phyloP scores from a whole-genome alignment of 1,139 yeast genomes.

The Scheffersomyces parashehatae region DNA sequence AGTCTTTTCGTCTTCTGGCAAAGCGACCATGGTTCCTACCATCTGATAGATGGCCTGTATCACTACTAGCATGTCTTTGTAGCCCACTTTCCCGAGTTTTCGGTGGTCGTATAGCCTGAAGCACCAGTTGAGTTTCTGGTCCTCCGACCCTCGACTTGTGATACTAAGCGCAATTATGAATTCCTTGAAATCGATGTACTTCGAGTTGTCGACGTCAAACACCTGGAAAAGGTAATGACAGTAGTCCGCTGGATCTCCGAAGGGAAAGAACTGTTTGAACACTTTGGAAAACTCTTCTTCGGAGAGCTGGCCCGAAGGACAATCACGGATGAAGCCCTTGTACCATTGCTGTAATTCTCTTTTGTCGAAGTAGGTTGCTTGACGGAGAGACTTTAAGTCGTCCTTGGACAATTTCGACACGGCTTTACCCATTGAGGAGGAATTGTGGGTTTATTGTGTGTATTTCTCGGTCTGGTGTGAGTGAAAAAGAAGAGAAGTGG shows the following conservation, averaged over 20 bases:
- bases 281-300: slow-evolving; percentile 89
- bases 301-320: slow-evolving; percentile 87
- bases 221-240: slow-evolving; percentile 86
- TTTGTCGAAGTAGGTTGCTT: slow-evolving; percentile 88
- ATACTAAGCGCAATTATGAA: slow-evolving; percentile 86
- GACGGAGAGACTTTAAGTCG: slow-evolving; percentile 78
- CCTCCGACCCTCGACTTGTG: slow-evolving; percentile 84
- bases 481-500: too few relatives aligned
- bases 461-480: too few relatives aligned
- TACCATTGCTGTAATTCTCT: slow-evolving; percentile 98
- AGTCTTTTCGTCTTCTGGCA: slow-evolving; percentile 89
- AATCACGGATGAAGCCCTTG: slow-evolving; percentile 90
- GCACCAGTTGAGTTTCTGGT: slow-evolving; percentile 86
- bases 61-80: slow-evolving; percentile 76
- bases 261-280: slow-evolving; percentile 95
- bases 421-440: slow-evolving; percentile 78
- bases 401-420: slow-evolving; percentile 92
- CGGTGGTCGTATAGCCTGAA: slow-evolving; percentile 85
- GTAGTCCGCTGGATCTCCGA: slow-evolving; percentile 94
- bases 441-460: too few relatives aligned
- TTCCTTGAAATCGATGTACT: slow-evolving; percentile 87
- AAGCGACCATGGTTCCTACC: slow-evolving; percentile 93
- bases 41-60: slow-evolving; percentile 86
- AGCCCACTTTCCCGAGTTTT: slow-evolving; percentile 71
- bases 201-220: slow-evolving; percentile 81